Evolutionary conservation across 1,139 yeast species (phyloP).

Genomic region (Blastobotrys niveus): DNA sequence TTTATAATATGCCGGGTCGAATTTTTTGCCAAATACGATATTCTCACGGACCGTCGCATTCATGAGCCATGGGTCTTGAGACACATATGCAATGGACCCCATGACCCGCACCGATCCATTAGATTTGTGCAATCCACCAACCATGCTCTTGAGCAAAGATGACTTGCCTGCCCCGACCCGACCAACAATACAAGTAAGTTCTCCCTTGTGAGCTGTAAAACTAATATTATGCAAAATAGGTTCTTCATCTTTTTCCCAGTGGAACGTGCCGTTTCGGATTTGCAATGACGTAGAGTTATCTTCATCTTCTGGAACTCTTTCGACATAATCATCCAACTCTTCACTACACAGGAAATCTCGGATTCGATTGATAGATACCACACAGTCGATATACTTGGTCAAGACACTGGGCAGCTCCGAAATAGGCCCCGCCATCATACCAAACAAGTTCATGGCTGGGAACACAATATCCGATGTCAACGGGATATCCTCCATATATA

Average conservation of each 20-base stretch:
- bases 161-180: conserved; percentile 93
- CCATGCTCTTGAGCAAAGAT: conserved; percentile 70
- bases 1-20: conserved; percentile 72
- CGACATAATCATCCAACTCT: conserved; percentile 43
- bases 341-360: conserved; percentile 46
- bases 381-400: conserved; percentile 47
- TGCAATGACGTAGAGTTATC: conserved; percentile 38
- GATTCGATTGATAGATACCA: conserved; percentile 56
- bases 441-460: conserved; percentile 61
- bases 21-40: conserved; percentile 81
- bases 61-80: conserved; percentile 93
- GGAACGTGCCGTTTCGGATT: conserved; percentile 42
- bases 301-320: conserved; percentile 34
- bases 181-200: conserved; percentile 83
- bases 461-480: conserved; percentile 68
- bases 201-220: conserved; percentile 69
- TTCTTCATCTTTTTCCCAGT: conserved; percentile 35
- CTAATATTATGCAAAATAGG: conserved; percentile 31
- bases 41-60: conserved; percentile 89
- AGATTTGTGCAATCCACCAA: conserved; percentile 80
- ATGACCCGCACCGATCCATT: conserved; percentile 67
- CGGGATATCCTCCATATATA: conserved; percentile 42
- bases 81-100: conserved; percentile 84
- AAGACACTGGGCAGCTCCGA: conserved; percentile 44
- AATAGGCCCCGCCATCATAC: conserved; percentile 55